Evolutionary conservation across 2,329 filamentous ascomycete species (phyloP), one percentile per base, ranked within the genome.

Genomic region (Sarocladiaceae sp.): DNA sequence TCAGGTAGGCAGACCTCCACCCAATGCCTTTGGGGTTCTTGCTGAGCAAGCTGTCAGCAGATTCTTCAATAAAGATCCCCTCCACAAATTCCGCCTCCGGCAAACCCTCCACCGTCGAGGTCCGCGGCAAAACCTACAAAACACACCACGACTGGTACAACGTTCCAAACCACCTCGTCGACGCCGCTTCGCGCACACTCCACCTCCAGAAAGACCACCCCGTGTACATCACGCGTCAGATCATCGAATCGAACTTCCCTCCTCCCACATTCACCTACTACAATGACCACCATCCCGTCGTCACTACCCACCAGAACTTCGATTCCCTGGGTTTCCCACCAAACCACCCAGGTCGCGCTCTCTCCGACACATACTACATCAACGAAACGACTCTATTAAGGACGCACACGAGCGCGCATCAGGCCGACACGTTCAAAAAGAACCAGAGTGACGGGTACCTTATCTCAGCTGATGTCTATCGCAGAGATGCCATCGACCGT

Each of bases 341-440:
- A 6, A 85, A 96, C 61, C 93, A 98, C 57, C 86, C 89, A 3
- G 93, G 93, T 48, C 83, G 93, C 42, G 86, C 80, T 52, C 80
- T 80, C 53, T 91, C 87, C 12, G 93, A 98, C 66, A 97, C 93
- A 1, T 98, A 97, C 72, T 98, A 98, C 64, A 68, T 98, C 58
- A 95, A 95, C 66, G 72, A 82, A 52, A 67, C 79, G 43, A 95
- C 86, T 0, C 82, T 98, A 2, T 70, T 98, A 33, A 79, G 93
- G 46, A 98, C 93, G 1, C 93, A 98, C 63, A 97, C 91, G 2
- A 93, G 87, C 53, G 93, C 93, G 0, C 93, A 98, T 61, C 88
- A 98, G 63, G 80, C 86, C 55, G 80, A 93, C 59, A 74, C 85
- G 48, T 88, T 97, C 73, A 73, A 82, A 52, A 72, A 76, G 47